Evolutionary conservation across 441 rosid genomes (phyloP).

Genomic region (Pelargonium australe): DNA sequence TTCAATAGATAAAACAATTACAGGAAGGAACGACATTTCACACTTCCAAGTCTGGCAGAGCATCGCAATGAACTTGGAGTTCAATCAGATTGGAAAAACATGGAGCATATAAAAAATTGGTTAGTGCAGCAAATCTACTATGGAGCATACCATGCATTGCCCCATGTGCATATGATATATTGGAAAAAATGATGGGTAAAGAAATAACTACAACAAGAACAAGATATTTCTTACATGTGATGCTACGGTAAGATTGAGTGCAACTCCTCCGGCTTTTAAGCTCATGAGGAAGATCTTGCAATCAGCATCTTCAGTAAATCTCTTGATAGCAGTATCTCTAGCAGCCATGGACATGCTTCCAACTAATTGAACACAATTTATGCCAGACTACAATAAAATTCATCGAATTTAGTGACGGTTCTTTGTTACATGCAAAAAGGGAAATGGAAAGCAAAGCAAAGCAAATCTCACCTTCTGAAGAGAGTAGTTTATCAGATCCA

Average conservation of each 20-base stretch:
- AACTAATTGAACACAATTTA: slow-evolving; percentile 75
- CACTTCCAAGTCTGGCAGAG: not conserved
- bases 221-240: slow-evolving; percentile 61
- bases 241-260: slow-evolving; percentile 89
- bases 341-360: slow-evolving; percentile 82
- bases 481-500: slow-evolving; percentile 85
- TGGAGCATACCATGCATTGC: not conserved
- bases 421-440: slow-evolving; percentile 2
- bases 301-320: slow-evolving; percentile 74
- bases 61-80: not conserved
- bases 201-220: slow-evolving; percentile 1
- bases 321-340: slow-evolving; percentile 80
- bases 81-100: not conserved
- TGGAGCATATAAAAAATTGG: not conserved
- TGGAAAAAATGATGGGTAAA: too few relatives aligned
- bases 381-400: slow-evolving; percentile 53
- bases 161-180: too few relatives aligned
- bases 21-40: not conserved
- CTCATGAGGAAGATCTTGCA: slow-evolving; percentile 90
- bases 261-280: slow-evolving; percentile 94
- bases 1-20: slow-evolving; percentile 7
- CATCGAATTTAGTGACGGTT: slow-evolving; percentile 4
- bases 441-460: not conserved
- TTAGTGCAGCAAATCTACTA: not conserved
- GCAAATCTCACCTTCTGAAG: slow-evolving; percentile 53